phyloP scores from a whole-genome alignment of 164 flowering plant genomes.

The Cinnamomum chago region DNA sequence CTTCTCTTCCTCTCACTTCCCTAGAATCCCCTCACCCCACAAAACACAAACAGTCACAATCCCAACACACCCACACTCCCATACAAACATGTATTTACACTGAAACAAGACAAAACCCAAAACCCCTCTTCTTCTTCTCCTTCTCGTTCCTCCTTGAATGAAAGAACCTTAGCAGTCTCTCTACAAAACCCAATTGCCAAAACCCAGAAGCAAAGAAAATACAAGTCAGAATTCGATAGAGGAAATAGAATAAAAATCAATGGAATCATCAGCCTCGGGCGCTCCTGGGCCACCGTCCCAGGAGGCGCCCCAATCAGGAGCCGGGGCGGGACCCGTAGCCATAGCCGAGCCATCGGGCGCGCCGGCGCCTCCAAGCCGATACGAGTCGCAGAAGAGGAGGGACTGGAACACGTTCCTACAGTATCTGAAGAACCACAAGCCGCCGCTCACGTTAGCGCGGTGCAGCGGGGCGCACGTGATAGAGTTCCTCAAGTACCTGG shows the following conservation, averaged over 20 bases:
- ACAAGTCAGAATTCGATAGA: neutral
- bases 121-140: neutral
- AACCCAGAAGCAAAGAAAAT: no score
- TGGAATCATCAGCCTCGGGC: neutral
- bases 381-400: conserved; percentile 39
- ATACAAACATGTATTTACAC: no score
- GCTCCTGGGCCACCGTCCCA: neutral
- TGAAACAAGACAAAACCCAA: no score
- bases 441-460: conserved; percentile 22
- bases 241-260: neutral
- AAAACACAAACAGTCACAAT: neutral
- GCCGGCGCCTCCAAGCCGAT: conserved; percentile 28
- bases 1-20: neutral
- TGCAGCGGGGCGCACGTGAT: conserved; percentile 37
- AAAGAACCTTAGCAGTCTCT: neutral
- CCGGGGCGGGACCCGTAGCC: neutral
- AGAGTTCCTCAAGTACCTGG: conserved; percentile 38
- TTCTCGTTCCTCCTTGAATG: neutral
- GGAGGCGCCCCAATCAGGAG: neutral
- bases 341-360: neutral
- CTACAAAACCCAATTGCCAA: neutral
- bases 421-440: conserved; percentile 38
- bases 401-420: conserved; percentile 44
- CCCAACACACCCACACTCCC: neutral
- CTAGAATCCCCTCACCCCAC: neutral